These are phyloP conservation scores for Phialophora macrospora DNA, from an alignment of 2,329 filamentous ascomycete species.

Conservation along the genomic window DNA sequence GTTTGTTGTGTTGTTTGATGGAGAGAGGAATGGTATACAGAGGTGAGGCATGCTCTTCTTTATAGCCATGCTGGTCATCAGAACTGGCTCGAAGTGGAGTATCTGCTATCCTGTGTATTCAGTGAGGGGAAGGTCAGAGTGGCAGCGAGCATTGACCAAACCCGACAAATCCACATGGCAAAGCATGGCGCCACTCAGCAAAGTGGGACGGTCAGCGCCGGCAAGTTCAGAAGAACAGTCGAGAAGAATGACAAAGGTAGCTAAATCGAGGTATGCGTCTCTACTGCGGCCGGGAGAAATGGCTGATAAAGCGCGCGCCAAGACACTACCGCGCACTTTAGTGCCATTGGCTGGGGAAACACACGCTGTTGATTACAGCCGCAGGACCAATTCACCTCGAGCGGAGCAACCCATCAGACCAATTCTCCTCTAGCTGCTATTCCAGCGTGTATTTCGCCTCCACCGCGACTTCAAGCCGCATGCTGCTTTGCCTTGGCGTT, in stretches of 20 bases:
- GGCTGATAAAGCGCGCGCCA: slow-evolving; percentile 18
- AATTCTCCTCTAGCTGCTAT: neutral
- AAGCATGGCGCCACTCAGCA: slow-evolving; percentile 4
- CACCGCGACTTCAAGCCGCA: neutral
- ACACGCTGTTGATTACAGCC: neutral
- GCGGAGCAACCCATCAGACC: neutral
- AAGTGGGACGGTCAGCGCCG: neutral
- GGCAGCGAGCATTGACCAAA: slow-evolving; percentile 10
- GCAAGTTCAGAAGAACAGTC: neutral
- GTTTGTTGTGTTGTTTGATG: slow-evolving; percentile 17
- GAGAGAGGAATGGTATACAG: slow-evolving; percentile 9
- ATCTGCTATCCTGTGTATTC: neutral
- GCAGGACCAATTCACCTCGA: slow-evolving; percentile 9
- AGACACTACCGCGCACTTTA: slow-evolving; percentile 8
- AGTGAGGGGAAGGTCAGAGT: neutral
- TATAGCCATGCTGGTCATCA: slow-evolving; percentile 8
- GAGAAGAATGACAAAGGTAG: slow-evolving; percentile 2
- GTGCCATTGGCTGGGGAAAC: slow-evolving; percentile 11
- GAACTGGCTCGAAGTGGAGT: neutral
- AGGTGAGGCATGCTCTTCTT: slow-evolving; percentile 5
- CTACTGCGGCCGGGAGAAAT: slow-evolving; percentile 2
- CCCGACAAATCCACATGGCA: neutral
- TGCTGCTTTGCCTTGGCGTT: neutral
- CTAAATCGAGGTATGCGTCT: slow-evolving; percentile 3
- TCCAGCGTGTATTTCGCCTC: neutral